Evolutionary conservation across 2,329 filamentous ascomycete genomes (phyloP).

Genomic region (Alternaria arbusti): DNA sequence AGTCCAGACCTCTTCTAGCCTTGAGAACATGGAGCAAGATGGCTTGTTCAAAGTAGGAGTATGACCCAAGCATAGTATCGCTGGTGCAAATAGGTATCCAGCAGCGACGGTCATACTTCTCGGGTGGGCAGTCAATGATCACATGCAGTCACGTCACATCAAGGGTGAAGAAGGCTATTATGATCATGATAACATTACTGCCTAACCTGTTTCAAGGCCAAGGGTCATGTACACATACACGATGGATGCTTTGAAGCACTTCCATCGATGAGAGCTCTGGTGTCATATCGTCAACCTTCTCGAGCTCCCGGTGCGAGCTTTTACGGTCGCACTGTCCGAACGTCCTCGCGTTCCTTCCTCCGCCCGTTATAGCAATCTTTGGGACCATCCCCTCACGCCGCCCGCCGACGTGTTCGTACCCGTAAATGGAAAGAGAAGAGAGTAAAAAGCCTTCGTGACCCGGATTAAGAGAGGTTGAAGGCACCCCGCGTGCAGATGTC

Average conservation of each 20-base stretch:
- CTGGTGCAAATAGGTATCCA: constrained; percentile 68
- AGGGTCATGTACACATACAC: constrained; percentile 28
- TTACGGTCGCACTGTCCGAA: constrained; percentile 31
- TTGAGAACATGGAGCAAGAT: neutral
- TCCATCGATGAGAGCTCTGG: constrained; percentile 34
- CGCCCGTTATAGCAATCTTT: constrained; percentile 29
- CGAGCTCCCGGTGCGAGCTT: constrained; percentile 38
- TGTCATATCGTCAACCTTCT: constrained; percentile 38
- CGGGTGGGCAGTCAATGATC: constrained; percentile 8
- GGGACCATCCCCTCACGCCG: constrained; percentile 22
- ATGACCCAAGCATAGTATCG: constrained; percentile 57
- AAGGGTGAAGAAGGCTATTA: neutral
- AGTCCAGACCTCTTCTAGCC: neutral
- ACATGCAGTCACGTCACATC: neutral
- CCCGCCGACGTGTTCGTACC: constrained; percentile 36
- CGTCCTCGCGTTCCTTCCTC: constrained; percentile 15
- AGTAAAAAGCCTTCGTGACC: constrained; percentile 30
- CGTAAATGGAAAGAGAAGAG: constrained; percentile 22
- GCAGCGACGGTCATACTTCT: constrained; percentile 51
- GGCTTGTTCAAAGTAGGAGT: neutral
- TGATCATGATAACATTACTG: constrained; percentile 42
- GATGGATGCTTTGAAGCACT: constrained; percentile 26
- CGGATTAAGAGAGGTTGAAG: constrained; percentile 38
- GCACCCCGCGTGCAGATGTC: constrained; percentile 41
- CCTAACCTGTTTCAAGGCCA: constrained; percentile 25